Evolutionary conservation across 441 rosid species (phyloP).

Genomic region (Adansonia rubrostipa): DNA sequence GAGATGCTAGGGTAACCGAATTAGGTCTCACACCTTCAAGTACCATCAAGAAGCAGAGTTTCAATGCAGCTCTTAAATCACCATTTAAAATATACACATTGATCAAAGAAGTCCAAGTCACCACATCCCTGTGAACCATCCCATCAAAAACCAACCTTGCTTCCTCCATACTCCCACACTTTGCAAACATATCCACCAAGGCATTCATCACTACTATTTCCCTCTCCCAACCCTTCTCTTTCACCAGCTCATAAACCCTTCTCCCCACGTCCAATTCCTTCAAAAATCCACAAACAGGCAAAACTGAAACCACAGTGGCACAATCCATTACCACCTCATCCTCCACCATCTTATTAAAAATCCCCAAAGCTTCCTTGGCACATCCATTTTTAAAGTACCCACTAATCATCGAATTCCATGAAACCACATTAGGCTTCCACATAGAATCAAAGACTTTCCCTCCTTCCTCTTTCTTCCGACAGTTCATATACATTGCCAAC

Average conservation of each 20-base stretch:
- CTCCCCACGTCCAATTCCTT: constrained; percentile 65
- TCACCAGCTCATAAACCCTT: constrained; percentile 56
- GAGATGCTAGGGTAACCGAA: constrained; percentile 55
- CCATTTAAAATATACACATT: constrained; percentile 51
- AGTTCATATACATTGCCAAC: constrained; percentile 72
- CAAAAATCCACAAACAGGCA: constrained; percentile 75
- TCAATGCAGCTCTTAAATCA: constrained; percentile 47
- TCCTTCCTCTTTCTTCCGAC: constrained; percentile 54
- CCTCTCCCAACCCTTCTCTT: constrained; percentile 52
- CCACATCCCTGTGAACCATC: constrained; percentile 59
- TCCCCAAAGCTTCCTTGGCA: constrained; percentile 48
- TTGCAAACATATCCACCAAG: constrained; percentile 65
- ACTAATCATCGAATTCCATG: constrained; percentile 78
- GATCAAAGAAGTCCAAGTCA: constrained; percentile 66
- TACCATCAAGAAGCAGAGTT: constrained; percentile 49
- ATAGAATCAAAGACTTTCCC: constrained; percentile 58
- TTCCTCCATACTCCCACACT: constrained; percentile 55
- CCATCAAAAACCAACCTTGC: constrained; percentile 50
- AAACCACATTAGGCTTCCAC: constrained; percentile 60
- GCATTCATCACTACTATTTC: constrained; percentile 62
- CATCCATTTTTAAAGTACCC: constrained; percentile 70
- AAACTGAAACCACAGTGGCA: constrained; percentile 63
- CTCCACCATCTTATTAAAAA: constrained; percentile 54
- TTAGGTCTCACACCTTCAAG: constrained; percentile 54
- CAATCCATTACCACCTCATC: constrained; percentile 59